These are phyloP conservation scores for Pseudotsuga menziesii DNA, from an alignment of 75 land plant species.

Conservation along the genomic window DNA sequence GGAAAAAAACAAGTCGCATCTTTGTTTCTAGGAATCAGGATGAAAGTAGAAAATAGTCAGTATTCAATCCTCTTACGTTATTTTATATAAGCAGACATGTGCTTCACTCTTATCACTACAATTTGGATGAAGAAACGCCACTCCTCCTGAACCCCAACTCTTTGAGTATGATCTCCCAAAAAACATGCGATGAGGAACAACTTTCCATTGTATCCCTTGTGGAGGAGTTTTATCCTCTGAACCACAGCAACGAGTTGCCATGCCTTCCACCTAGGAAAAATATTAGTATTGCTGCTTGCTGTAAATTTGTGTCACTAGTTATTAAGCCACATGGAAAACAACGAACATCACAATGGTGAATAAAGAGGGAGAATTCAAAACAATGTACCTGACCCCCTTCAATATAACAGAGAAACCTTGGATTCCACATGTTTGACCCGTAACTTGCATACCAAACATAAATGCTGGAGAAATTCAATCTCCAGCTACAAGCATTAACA, in stretches of 20 bases:
- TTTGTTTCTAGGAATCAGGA: neutral
- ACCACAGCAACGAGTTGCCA: conserved; percentile 62
- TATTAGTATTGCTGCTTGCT: neutral
- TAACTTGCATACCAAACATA: conserved; percentile 89
- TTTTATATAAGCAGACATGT: conserved; percentile 67
- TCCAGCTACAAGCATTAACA: conserved; percentile 28
- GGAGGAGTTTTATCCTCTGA: conserved; percentile 63
- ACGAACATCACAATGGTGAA: neutral
- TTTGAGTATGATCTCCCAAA: conserved; percentile 59
- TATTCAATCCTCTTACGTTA: conserved; percentile 65
- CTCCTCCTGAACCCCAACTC: conserved; percentile 92
- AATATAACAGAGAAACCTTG: conserved; percentile 86
- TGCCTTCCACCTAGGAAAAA: conserved; percentile 66
- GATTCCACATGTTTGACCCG: conserved; percentile 88
- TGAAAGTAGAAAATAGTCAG: neutral
- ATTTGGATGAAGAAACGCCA: conserved; percentile 82
- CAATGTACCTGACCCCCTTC: conserved; percentile 16
- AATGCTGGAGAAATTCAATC: conserved; percentile 30
- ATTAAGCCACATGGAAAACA: neutral
- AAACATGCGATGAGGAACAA: conserved; percentile 65
- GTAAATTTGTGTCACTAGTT: no score
- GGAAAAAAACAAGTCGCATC: neutral
- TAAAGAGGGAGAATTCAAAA: neutral
- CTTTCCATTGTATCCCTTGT: conserved; percentile 52
- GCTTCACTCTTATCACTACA: conserved; percentile 24